These are phyloP conservation scores for Bretschneidera sinensis DNA, from an alignment of 345 rosid genomes.

Conservation along the genomic window DNA sequence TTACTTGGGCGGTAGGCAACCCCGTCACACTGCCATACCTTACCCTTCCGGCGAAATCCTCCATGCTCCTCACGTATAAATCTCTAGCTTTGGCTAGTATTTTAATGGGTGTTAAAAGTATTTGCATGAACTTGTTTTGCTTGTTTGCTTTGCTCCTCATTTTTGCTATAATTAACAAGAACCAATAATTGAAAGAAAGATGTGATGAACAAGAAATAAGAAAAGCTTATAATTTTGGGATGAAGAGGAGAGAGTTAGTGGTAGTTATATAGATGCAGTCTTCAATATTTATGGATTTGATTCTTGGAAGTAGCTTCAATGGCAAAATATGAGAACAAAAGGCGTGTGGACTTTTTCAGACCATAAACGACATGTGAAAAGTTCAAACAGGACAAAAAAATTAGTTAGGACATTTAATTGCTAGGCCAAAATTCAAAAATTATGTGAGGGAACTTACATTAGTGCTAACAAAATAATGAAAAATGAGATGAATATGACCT, in stretches of 20 bases:
- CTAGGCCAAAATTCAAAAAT: constrained; percentile 3
- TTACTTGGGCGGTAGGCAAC: constrained; percentile 3
- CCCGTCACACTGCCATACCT: constrained; percentile 15
- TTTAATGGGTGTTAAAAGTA: constrained; percentile 22
- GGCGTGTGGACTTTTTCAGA: constrained; percentile 10
- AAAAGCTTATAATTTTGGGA: background rate
- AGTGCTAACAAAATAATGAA: background rate
- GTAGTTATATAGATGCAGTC: background rate
- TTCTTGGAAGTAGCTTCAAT: constrained; percentile 18
- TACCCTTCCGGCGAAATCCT: constrained; percentile 20
- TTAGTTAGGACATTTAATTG: background rate
- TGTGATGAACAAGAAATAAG: background rate
- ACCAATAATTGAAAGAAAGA: background rate
- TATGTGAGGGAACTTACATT: background rate
- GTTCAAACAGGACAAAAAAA: background rate
- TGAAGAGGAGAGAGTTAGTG: background rate
- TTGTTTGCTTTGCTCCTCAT: constrained; percentile 20
- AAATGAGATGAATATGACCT: too few species aligned
- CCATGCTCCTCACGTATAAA: constrained; percentile 29
- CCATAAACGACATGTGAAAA: background rate
- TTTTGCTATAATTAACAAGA: background rate
- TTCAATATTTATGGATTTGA: background rate
- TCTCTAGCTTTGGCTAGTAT: constrained; percentile 32
- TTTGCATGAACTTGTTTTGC: constrained; percentile 19
- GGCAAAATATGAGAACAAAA: too few species aligned